phyloP scores from a whole-genome alignment of 2,329 filamentous ascomycete genomes.

The Amylocarpus encephaloides region DNA sequence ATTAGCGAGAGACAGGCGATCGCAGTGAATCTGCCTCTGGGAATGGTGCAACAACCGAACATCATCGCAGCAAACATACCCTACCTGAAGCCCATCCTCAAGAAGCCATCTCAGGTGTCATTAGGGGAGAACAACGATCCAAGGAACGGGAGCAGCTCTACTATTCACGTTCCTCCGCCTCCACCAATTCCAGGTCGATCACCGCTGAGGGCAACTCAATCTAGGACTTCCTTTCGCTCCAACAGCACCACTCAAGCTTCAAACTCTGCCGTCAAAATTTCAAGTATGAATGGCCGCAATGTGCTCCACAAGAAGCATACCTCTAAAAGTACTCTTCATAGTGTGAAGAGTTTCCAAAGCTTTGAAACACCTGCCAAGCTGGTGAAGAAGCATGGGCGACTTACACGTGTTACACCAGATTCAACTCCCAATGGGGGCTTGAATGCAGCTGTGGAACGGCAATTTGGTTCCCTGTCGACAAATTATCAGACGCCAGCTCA shows the following conservation, averaged over 20 bases:
- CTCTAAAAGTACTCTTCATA: slow-evolving; percentile 22
- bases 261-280: slow-evolving; percentile 11
- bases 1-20: slow-evolving; percentile 9
- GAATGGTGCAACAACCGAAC: slow-evolving; percentile 14
- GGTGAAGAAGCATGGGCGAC: slow-evolving; percentile 18
- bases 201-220: slow-evolving; percentile 17
- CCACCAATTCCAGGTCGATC: slow-evolving; percentile 20
- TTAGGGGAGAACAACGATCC: slow-evolving; percentile 15
- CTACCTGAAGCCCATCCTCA: slow-evolving; percentile 25
- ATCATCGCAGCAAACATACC: slow-evolving; percentile 14
- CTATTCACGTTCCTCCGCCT: slow-evolving; percentile 17
- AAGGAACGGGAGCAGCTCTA: slow-evolving; percentile 1
- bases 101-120: slow-evolving; percentile 23
- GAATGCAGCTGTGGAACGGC: slow-evolving; percentile 25
- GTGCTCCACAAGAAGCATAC: slow-evolving; percentile 22
- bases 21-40: slow-evolving; percentile 22
- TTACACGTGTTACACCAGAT: slow-evolving; percentile 1
- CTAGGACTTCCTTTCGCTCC: slow-evolving; percentile 20
- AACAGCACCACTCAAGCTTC: slow-evolving; percentile 12
- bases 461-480: slow-evolving; percentile 26
- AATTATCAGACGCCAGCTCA: slow-evolving; percentile 1
- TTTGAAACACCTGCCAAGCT: slow-evolving; percentile 26
- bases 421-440: slow-evolving; percentile 25
- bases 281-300: slow-evolving; percentile 15
- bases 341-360: slow-evolving; percentile 20